phyloP scores from a whole-genome alignment of 768 basidiomycete species.

The Suillus hirtellus region DNA sequence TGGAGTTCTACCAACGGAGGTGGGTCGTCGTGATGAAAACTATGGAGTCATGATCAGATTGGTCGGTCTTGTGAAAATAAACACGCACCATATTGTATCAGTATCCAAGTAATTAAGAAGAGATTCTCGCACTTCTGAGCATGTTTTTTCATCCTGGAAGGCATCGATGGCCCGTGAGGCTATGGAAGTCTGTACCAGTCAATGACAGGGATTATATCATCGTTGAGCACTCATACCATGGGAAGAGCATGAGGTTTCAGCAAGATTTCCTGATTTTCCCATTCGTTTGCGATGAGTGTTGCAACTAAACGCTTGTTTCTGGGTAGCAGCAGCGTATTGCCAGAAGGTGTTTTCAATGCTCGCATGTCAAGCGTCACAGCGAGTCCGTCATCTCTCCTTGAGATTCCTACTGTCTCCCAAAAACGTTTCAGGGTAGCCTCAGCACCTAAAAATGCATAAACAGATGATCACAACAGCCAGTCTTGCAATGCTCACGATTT shows the following conservation, averaged over 20 bases:
- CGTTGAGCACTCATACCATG: slow-evolving; percentile 55
- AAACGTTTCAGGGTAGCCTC: slow-evolving; percentile 87
- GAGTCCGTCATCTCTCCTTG: slow-evolving; percentile 51
- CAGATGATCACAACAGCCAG: neutral
- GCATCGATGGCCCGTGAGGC: slow-evolving; percentile 88
- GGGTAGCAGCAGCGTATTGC: slow-evolving; percentile 75
- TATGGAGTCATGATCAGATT: slow-evolving; percentile 29
- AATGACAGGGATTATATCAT: slow-evolving; percentile 13
- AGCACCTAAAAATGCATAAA: slow-evolving; percentile 55
- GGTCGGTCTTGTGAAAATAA: neutral
- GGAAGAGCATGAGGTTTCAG: slow-evolving; percentile 91
- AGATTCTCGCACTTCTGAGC: slow-evolving; percentile 62
- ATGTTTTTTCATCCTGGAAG: slow-evolving; percentile 54
- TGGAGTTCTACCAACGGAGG: slow-evolving; percentile 76
- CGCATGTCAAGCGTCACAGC: slow-evolving; percentile 79
- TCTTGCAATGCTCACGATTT: slow-evolving; percentile 48
- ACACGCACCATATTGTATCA: slow-evolving; percentile 82
- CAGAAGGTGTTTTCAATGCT: slow-evolving; percentile 84
- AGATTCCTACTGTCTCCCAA: slow-evolving; percentile 90
- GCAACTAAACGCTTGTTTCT: slow-evolving; percentile 70
- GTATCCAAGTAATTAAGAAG: slow-evolving; percentile 89
- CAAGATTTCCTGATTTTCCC: slow-evolving; percentile 88
- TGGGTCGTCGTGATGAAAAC: slow-evolving; percentile 83
- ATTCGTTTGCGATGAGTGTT: slow-evolving; percentile 88
- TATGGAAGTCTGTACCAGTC: slow-evolving; percentile 72